Conservation (phyloP, 495 filamentous ascomycete species). For the Annulohypoxylon nitens region DNA sequence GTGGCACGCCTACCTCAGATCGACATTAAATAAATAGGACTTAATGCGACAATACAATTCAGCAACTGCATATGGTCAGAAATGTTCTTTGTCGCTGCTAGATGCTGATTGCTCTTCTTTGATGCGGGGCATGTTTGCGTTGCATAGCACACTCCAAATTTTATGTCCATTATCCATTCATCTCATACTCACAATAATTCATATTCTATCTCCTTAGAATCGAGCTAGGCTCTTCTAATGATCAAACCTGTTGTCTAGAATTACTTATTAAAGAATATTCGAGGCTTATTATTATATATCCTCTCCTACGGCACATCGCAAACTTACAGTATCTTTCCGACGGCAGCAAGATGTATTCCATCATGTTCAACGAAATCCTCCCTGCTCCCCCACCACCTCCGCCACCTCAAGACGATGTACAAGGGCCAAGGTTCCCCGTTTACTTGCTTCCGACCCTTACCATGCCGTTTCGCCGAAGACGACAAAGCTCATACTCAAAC, state of each 20-base stretch:
- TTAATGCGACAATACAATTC: conserved; percentile 18
- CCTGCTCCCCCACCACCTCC: conserved; percentile 36
- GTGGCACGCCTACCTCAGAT: conserved; percentile 24
- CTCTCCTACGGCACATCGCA: no score
- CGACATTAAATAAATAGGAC: conserved; percentile 15
- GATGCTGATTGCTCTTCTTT: conserved; percentile 19
- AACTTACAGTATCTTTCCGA: neutral
- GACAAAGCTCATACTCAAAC: conserved; percentile 33
- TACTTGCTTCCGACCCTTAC: conserved; percentile 64
- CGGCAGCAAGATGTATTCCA: conserved; percentile 38
- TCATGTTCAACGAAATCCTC: conserved; percentile 44
- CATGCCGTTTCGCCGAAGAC: conserved; percentile 59
- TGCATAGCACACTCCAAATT: conserved; percentile 6
- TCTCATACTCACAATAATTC: neutral
- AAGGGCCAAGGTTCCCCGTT: conserved; percentile 54
- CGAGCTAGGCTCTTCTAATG: conserved; percentile 32
- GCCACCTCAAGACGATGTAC: conserved; percentile 24
- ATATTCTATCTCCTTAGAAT: conserved; percentile 5
- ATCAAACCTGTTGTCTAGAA: conserved; percentile 4
- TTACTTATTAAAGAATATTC: neutral
- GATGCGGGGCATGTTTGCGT: conserved; percentile 38
- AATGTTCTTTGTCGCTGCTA: conserved; percentile 12
- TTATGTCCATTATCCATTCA: conserved; percentile 13
- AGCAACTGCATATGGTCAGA: neutral
- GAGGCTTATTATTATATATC: no score